Percentiles rank a stretch among this genome's conserved stretches.
phyloP scores from a whole-genome alignment of 768 basidiomycete species.

The Kwoniella bestiolae region DNA sequence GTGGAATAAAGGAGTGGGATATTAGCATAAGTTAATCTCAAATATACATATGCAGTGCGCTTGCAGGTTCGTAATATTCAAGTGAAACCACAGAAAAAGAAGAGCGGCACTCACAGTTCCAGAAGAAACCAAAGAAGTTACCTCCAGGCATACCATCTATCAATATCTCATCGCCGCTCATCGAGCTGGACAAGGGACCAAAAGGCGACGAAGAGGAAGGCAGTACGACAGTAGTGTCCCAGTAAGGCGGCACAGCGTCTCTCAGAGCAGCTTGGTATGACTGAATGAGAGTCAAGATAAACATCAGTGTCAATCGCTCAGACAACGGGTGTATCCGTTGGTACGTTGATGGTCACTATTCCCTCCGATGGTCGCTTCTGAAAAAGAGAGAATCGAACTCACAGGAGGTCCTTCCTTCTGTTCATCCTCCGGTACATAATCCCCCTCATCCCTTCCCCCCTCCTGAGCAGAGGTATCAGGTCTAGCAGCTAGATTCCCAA shows the following conservation, averaged over 20 bases:
- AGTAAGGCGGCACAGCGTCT: constrained; percentile 91
- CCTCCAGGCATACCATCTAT: constrained; percentile 91
- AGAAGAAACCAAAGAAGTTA: constrained; percentile 60
- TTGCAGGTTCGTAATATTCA: too few relatives aligned
- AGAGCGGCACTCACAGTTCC: constrained; percentile 47
- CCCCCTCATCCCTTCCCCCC: constrained; percentile 58
- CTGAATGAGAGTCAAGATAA: too few relatives aligned
- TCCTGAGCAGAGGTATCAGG: constrained; percentile 62
- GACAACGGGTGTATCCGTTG: too few relatives aligned
- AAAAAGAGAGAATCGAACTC: constrained; percentile 59
- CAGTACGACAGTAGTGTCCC: constrained; percentile 92
- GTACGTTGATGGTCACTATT: too few relatives aligned
- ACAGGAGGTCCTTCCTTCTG: constrained; percentile 87
- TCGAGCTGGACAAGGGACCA: constrained; percentile 63
- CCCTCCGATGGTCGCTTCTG: too few relatives aligned
- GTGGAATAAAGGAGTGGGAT: too few relatives aligned
- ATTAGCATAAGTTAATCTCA: too few relatives aligned
- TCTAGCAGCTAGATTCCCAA: constrained; percentile 91
- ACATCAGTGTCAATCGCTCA: too few relatives aligned
- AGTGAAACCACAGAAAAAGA: too few relatives aligned
- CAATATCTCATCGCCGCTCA: constrained; percentile 68
- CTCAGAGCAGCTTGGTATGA: constrained; percentile 84
- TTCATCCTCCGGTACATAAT: constrained; percentile 74
- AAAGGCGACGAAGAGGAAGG: constrained; percentile 61
- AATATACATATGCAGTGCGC: too few relatives aligned